phyloP scores from a whole-genome alignment of 2,329 filamentous ascomycete genomes.

The Ascocoryne sarcoides region DNA sequence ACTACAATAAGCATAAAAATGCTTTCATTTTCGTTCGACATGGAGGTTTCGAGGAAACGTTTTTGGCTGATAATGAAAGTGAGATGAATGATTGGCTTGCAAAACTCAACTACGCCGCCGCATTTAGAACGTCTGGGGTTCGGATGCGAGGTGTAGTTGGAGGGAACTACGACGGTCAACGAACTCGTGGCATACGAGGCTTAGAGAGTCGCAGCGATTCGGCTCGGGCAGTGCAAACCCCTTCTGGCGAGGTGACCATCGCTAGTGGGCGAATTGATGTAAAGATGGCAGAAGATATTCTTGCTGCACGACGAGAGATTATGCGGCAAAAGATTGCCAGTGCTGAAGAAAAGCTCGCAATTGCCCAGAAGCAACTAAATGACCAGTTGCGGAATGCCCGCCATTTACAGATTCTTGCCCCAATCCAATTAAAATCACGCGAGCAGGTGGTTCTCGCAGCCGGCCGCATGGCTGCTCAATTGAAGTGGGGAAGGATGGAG shows the following conservation, averaged over 20 bases:
- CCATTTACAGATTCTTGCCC: slow-evolving; percentile 80
- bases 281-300: slow-evolving; percentile 79
- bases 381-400: slow-evolving; percentile 78
- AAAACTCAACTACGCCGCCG: slow-evolving; percentile 91
- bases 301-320: slow-evolving; percentile 69
- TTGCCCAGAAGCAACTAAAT: slow-evolving; percentile 70
- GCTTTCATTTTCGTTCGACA: slow-evolving; percentile 87
- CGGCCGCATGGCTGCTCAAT: slow-evolving; percentile 71
- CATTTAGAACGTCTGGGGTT: slow-evolving; percentile 85
- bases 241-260: slow-evolving; percentile 65
- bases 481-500: slow-evolving; percentile 91
- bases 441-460: slow-evolving; percentile 82
- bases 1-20: slow-evolving; percentile 92
- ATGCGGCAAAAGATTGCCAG: slow-evolving; percentile 80
- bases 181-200: slow-evolving; percentile 60
- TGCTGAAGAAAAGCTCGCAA: slow-evolving; percentile 67
- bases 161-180: slow-evolving; percentile 76
- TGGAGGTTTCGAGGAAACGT: slow-evolving; percentile 78
- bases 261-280: slow-evolving; percentile 66
- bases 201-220: slow-evolving; percentile 45
- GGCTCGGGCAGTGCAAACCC: slow-evolving; percentile 55
- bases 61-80: slow-evolving; percentile 79
- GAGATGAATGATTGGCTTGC: slow-evolving; percentile 97
- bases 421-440: slow-evolving; percentile 81
- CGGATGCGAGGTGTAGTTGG: slow-evolving; percentile 82